Base-by-base conservation (phyloP, 495 filamentous ascomycete genomes). In the Wilcoxina mikolae region DNA sequence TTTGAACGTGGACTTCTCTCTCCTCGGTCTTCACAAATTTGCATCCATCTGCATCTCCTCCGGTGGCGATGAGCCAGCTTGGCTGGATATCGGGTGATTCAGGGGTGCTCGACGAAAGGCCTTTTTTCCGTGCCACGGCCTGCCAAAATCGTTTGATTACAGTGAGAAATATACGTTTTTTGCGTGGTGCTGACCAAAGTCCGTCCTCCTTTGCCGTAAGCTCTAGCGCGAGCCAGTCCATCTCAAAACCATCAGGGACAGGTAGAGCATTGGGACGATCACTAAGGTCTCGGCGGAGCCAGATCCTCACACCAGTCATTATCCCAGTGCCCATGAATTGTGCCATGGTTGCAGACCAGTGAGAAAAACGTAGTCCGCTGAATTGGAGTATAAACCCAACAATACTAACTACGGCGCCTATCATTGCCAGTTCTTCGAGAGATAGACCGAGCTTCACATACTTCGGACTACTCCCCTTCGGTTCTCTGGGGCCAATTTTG, bases 321-420 rank as follows among this genome's bases (percentile, higher is more conserved):
- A 55, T 31, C 22, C 31, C 15, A 31, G 53, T 54, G 12, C 38
- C 56, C 22, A 35, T 31, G 31, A 58, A 31, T 26, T 58, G 56
- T 22, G 56, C 43, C 11, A 58, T 48, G 26, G 56, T 17, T 2
- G 39, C 46, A 20, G 52, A 49, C 56, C 56, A 58, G 48, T 58
- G 52, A 23, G 41, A 35, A 12, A 26, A 4, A 23, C 56, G 56
- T 10, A 58, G 35, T 2, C 52, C 56, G 9, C 22, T n/a, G 25
- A 58, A 58, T n/a, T 56, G 52, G 12, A 31, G 4, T 31, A 56
- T 56, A 42, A 56, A 58, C n/a, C 56, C 56, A 2, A 29, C 4
- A 20, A 50, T 23, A 24, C 42, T 43, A 24, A 22, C 25, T 2
- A 39, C 9, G 29, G 48, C 27, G 4, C 56, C 56, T 12, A 50